Evolutionary conservation across 495 filamentous ascomycete genomes (phyloP).

Genomic region (Paragyromitra xinjiangensis): DNA sequence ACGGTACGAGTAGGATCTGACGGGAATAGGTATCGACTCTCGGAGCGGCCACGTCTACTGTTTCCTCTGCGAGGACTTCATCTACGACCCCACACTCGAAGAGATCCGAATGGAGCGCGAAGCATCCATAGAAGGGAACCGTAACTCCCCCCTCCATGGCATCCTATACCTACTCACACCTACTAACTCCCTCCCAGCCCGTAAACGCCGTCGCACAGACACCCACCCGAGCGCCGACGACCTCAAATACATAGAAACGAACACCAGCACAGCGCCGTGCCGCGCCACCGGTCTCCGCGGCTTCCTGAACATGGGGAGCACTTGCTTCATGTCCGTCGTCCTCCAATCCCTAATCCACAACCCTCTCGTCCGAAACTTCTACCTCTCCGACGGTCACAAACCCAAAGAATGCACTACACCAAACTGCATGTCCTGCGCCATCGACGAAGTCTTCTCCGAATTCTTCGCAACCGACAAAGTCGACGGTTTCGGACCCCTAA

Average conservation of each 20-base stretch:
- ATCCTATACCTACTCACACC: neutral
- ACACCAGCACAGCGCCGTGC: constrained; percentile 71
- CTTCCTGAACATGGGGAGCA: constrained; percentile 93
- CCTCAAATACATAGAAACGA: constrained; percentile 66
- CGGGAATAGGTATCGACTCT: constrained; percentile 77
- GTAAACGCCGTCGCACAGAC: constrained; percentile 59
- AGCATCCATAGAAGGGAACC: constrained; percentile 51
- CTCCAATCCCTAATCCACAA: constrained; percentile 89
- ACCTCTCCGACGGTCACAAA: constrained; percentile 83
- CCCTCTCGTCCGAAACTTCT: constrained; percentile 83
- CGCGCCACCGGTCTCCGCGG: constrained; percentile 79
- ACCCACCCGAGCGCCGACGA: constrained; percentile 62
- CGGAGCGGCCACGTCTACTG: constrained; percentile 79
- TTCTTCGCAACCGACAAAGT: constrained; percentile 83
- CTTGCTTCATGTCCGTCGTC: constrained; percentile 92
- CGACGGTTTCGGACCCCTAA: constrained; percentile 83
- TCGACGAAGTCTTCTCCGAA: constrained; percentile 90
- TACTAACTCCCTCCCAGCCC: constrained; percentile 34
- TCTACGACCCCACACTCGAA: constrained; percentile 87
- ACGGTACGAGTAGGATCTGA: constrained; percentile 44
- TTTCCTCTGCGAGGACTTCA: constrained; percentile 82
- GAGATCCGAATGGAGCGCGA: constrained; percentile 67
- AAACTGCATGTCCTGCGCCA: constrained; percentile 83
- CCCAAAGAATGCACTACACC: constrained; percentile 70
- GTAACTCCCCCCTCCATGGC: constrained; percentile 57